A percentile compares a stretch with the other conserved stretches of the same genome.
Conservation (phyloP, 2,329 filamentous ascomycete species). For the Aspergillus pseudoviridinutans region DNA sequence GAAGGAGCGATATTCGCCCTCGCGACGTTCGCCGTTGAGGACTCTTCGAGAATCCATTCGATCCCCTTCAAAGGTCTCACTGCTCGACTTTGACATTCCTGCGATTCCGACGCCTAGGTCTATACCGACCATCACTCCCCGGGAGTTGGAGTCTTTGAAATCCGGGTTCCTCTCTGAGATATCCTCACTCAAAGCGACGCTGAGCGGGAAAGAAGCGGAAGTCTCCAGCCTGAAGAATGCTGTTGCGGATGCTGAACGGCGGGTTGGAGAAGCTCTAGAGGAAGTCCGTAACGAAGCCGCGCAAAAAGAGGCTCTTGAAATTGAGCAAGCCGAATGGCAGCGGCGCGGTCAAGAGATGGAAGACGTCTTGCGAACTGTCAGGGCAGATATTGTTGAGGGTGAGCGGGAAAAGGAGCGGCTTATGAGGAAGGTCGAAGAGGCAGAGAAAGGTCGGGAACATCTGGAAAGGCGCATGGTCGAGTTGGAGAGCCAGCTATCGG, state of each 20-base stretch:
- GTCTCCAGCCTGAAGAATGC: constrained; percentile 82
- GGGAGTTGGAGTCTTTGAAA: constrained; percentile 89
- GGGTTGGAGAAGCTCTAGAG: constrained; percentile 82
- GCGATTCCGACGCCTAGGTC: constrained; percentile 88
- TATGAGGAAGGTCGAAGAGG: constrained; percentile 69
- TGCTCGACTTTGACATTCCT: constrained; percentile 90
- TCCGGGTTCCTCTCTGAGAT: constrained; percentile 89
- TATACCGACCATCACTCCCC: constrained; percentile 82
- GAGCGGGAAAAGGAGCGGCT: constrained; percentile 81
- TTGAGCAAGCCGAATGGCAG: constrained; percentile 80
- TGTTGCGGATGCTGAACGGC: constrained; percentile 83
- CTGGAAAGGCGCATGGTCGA: constrained; percentile 45
- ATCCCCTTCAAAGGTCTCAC: constrained; percentile 56
- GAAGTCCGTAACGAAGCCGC: constrained; percentile 72
- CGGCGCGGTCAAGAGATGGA: constrained; percentile 83
- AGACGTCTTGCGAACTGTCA: constrained; percentile 70
- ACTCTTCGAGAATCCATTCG: constrained; percentile 32
- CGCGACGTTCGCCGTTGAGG: constrained; percentile 44
- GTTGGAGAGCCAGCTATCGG: constrained; percentile 44
- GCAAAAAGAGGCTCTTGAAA: constrained; percentile 65
- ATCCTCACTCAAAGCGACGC: constrained; percentile 83
- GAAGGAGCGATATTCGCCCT: constrained; percentile 34
- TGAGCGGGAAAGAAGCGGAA: constrained; percentile 91
- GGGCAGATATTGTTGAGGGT: constrained; percentile 71
- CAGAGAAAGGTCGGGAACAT: constrained; percentile 56